These are phyloP conservation scores for Collariella sp. DNA, from an alignment of 495 filamentous ascomycete genomes.

Conservation along the genomic window DNA sequence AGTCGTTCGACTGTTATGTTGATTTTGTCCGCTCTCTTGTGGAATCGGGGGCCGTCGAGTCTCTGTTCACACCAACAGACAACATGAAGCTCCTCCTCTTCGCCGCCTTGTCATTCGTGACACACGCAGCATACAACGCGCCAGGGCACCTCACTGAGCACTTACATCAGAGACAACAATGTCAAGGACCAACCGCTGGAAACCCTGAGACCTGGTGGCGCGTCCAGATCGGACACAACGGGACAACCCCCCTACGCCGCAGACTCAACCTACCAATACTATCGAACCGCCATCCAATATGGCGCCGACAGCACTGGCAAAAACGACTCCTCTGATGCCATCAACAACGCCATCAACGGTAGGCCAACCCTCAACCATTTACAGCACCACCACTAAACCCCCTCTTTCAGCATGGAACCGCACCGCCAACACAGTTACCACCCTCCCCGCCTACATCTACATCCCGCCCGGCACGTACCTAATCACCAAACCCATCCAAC, in stretches of 20 bases:
- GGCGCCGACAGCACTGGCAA: constrained; percentile 42
- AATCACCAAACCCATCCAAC: constrained; percentile 42
- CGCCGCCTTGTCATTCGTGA: neutral
- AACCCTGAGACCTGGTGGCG: constrained; percentile 22
- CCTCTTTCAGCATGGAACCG: constrained; percentile 27
- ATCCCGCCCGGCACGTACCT: constrained; percentile 50
- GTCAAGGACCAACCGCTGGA: neutral
- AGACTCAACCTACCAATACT: constrained; percentile 42
- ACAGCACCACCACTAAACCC: neutral
- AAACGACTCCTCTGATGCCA: constrained; percentile 56
- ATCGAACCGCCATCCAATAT: constrained; percentile 49
- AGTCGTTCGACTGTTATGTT: too few relatives aligned
- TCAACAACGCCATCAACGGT: constrained; percentile 51
- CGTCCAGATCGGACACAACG: constrained; percentile 19
- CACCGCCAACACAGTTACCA: constrained; percentile 40
- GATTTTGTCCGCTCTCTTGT: too few relatives aligned
- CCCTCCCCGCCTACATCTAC: constrained; percentile 49
- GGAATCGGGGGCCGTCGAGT: too few relatives aligned
- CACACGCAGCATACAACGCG: neutral
- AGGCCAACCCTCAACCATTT: constrained; percentile 10
- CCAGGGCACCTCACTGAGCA: neutral
- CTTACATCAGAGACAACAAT: neutral
- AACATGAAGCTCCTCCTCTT: neutral
- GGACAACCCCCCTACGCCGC: constrained; percentile 32
- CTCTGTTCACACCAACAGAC: too few relatives aligned